Conservation (phyloP, 495 filamentous ascomycete species). For the Gamarada debralockiae region DNA sequence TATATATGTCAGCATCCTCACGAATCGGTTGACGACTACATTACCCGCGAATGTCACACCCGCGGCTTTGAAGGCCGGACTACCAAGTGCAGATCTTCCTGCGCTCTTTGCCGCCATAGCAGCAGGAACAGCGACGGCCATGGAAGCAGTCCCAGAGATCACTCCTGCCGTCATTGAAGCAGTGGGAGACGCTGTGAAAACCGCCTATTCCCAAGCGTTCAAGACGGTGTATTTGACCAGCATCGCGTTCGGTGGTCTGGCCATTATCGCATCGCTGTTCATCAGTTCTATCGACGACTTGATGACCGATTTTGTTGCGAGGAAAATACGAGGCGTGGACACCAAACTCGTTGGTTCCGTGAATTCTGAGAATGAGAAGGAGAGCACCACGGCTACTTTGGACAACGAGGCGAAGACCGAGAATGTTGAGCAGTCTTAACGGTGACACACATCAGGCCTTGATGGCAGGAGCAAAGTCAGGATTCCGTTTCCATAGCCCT, state of each 20-base stretch:
- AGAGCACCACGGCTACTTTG: background rate
- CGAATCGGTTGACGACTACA: constrained; percentile 31
- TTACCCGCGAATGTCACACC: constrained; percentile 31
- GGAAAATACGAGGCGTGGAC: constrained; percentile 2
- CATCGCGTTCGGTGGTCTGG: constrained; percentile 11
- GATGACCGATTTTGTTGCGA: no score
- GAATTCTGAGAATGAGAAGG: background rate
- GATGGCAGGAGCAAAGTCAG: constrained; percentile 3
- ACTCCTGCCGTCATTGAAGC: constrained; percentile 29
- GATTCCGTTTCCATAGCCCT: background rate
- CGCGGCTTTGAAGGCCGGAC: constrained; percentile 34
- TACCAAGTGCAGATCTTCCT: constrained; percentile 31
- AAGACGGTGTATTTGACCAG: constrained; percentile 11
- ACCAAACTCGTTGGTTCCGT: constrained; percentile 3
- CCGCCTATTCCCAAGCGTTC: constrained; percentile 11
- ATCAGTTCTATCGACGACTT: constrained; percentile 10
- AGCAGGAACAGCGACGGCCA: constrained; percentile 14
- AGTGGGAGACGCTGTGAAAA: constrained; percentile 30
- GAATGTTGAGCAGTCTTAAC: constrained; percentile 1
- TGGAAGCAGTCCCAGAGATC: constrained; percentile 38
- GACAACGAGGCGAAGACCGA: constrained; percentile 1
- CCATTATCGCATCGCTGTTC: constrained; percentile 8
- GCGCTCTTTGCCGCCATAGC: constrained; percentile 32
- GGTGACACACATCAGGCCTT: background rate
- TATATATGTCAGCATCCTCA: constrained; percentile 38